Conservation (phyloP, 768 basidiomycete genomes). For the Lyophyllum shimeji region DNA sequence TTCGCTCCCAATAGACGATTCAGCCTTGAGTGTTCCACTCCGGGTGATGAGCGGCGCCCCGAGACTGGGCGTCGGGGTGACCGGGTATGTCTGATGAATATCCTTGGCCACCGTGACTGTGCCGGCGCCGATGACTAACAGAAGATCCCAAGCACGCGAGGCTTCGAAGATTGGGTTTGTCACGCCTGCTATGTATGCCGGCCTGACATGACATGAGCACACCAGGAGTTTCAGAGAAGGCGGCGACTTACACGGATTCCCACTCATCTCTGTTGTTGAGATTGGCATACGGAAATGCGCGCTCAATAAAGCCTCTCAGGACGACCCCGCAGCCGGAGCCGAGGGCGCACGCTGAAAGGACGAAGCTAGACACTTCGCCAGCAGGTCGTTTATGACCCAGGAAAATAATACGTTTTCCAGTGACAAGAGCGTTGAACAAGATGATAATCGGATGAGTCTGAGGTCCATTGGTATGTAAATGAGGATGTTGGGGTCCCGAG, state of each 20-base stretch:
- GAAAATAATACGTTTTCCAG: slow-evolving; percentile 95
- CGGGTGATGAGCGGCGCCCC: slow-evolving; percentile 49
- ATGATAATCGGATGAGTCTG: slow-evolving; percentile 93
- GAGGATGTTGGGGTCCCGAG: slow-evolving; percentile 81
- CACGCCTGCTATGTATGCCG: slow-evolving; percentile 95
- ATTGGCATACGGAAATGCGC: slow-evolving; percentile 95
- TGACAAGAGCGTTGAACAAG: slow-evolving; percentile 93
- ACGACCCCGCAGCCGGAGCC: slow-evolving; percentile 87
- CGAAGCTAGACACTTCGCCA: slow-evolving; percentile 86
- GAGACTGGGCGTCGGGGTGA: slow-evolving; percentile 36
- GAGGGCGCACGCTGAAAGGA: slow-evolving; percentile 91
- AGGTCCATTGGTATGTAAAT: slow-evolving; percentile 89
- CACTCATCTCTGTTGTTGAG: slow-evolving; percentile 86
- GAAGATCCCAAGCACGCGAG: slow-evolving; percentile 85
- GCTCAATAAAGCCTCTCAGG: slow-evolving; percentile 83
- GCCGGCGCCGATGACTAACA: slow-evolving; percentile 88
- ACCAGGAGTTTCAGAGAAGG: background rate
- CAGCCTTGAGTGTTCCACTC: slow-evolving; percentile 63
- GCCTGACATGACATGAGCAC: slow-evolving; percentile 39
- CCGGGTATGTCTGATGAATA: slow-evolving; percentile 60
- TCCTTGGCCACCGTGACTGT: slow-evolving; percentile 88
- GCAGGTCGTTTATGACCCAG: slow-evolving; percentile 89
- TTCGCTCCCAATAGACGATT: slow-evolving; percentile 61
- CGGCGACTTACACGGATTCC: slow-evolving; percentile 72
- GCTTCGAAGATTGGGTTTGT: slow-evolving; percentile 96